These are phyloP conservation scores for Rhynchosporium graminicola DNA, from an alignment of 2,329 filamentous ascomycete genomes.

Conservation along the genomic window DNA sequence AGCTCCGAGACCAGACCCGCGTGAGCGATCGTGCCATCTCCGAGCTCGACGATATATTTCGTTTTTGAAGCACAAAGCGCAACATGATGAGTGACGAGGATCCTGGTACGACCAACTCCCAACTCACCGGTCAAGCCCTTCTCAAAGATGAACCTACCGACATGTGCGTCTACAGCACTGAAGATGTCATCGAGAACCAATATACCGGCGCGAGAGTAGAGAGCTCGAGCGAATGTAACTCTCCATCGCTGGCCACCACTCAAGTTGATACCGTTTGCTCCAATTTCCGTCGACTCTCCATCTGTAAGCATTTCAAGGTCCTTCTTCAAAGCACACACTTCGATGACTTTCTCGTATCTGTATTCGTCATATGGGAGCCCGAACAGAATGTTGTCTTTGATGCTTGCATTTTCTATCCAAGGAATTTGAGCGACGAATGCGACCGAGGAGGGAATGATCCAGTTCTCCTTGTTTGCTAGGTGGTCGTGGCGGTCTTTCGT, in stretches of 20 bases:
- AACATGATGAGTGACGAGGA: slow-evolving; percentile 80
- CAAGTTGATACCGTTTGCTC: slow-evolving; percentile 81
- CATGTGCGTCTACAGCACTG: slow-evolving; percentile 76
- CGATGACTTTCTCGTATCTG: slow-evolving; percentile 71
- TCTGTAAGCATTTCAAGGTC: slow-evolving; percentile 76
- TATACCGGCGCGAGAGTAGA: slow-evolving; percentile 77
- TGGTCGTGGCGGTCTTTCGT: slow-evolving; percentile 59
- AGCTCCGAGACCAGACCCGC: slow-evolving; percentile 67
- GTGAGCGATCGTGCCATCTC: slow-evolving; percentile 64
- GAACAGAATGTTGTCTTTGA: slow-evolving; percentile 78
- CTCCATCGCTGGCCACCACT: slow-evolving; percentile 85
- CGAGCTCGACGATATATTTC: slow-evolving; percentile 73
- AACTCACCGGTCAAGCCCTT: slow-evolving; percentile 72
- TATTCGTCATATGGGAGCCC: slow-evolving; percentile 67
- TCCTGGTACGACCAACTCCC: slow-evolving; percentile 68
- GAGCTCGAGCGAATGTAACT: slow-evolving; percentile 74
- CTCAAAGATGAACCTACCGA: slow-evolving; percentile 77
- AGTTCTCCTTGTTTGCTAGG: slow-evolving; percentile 61
- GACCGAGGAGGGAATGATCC: slow-evolving; percentile 69
- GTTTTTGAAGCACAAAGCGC: slow-evolving; percentile 69
- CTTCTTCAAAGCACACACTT: slow-evolving; percentile 72
- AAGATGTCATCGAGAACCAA: slow-evolving; percentile 83
- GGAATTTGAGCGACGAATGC: slow-evolving; percentile 72
- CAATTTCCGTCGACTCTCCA: slow-evolving; percentile 79
- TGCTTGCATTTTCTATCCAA: slow-evolving; percentile 82